Evolutionary conservation across 2,329 filamentous ascomycete genomes (phyloP), one percentile per base, ranked within the genome.

Genomic region (Beauveria medogensis): DNA sequence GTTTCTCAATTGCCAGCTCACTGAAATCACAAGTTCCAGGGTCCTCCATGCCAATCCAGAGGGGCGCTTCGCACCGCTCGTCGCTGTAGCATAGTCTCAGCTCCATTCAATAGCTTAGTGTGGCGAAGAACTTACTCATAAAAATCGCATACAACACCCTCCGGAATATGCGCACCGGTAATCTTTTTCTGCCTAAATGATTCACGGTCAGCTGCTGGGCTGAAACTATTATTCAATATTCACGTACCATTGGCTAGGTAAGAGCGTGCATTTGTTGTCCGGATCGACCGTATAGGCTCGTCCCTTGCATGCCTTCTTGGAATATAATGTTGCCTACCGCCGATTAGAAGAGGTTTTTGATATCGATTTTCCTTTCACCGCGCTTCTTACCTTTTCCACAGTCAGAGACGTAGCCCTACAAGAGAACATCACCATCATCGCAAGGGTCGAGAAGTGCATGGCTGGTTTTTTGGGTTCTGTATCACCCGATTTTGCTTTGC

Each of bases 21-120:
- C 37, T 14, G 10, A 54, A 54, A n/a, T 24, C 12, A 20, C 51
- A 54, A 6, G 30, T 54, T 16, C 51, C 51, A 26, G 51, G 51
- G 5, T 41, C 37, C 22, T 54, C 51, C 51, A 54, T 54, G 18
- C 51, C 51, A 54, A 54, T 54, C 51, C 20, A 54, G 14, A 54
- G 51, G 3, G 51, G 51, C 14, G 26, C 20, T 52, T 40, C n/a
- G 12, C 50, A 52, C 0, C n/a, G 16, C 1, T 22, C 4, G 30
- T 52, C 50, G n/a, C 50, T 52, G 50, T 10, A 24, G 0, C 83
- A 62, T 77, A 79, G 3, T 73, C n/a, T 52, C 12, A 52, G 28
- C 20, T 24, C 28, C 8, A 14, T 3, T 52, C n/a, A 6, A 37
- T 22, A 16, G 22, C 6, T 22, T 3, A 40, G 9, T 20, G 30